phyloP scores from a whole-genome alignment of 129 eudicot genomes.

The sunflower (Helianthus annuus) region HanXRQr2.0-SUNRISE NC_035447.2:131393889-131394388 shows the following conservation, averaged over 20 bases:
- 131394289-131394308: background rate
- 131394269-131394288: background rate
- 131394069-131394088: conserved; percentile 26
- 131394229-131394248: background rate
- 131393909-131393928: conserved; percentile 31
- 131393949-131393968: background rate
- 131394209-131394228: conserved; percentile 23
- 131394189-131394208: background rate
- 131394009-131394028: background rate
- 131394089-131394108: conserved; percentile 30
- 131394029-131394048: background rate
- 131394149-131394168: conserved; percentile 10
- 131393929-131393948: conserved; percentile 9
- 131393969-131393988: background rate
- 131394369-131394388: conserved; percentile 17
- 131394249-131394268: conserved; percentile 38
- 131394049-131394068: background rate
- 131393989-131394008: background rate
- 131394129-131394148: conserved; percentile 31
- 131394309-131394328: background rate
- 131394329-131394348: background rate
- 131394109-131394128: conserved; percentile 8
- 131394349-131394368: conserved; percentile 25
- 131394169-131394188: background rate
- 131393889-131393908: conserved; percentile 18